Conservation (phyloP, 306 rosid genomes). For the Amphicarpaea edgeworthii region DNA sequence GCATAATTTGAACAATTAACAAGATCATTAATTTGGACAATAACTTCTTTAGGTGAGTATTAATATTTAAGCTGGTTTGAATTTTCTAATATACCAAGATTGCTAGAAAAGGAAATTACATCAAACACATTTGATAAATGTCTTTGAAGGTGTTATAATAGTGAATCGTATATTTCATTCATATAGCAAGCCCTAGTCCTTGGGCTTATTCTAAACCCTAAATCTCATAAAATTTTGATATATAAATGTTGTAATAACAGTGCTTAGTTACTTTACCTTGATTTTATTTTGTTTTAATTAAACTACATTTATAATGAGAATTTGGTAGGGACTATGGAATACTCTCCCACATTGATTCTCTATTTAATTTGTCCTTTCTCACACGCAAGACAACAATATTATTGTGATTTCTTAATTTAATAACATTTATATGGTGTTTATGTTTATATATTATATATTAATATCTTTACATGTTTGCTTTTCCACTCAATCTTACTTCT, state of each 20-base stretch:
- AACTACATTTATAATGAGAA: slow-evolving; percentile 1
- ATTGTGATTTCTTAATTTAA: slow-evolving; percentile 23
- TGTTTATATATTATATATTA: slow-evolving; percentile 2
- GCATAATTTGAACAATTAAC: slow-evolving; percentile 29
- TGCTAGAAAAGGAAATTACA: slow-evolving; percentile 26
- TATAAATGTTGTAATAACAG: slow-evolving; percentile 3
- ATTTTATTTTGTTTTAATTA: neutral
- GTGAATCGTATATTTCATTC: slow-evolving; percentile 19
- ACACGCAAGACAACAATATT: slow-evolving; percentile 36
- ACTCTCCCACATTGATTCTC: slow-evolving; percentile 29
- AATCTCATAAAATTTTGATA: neutral
- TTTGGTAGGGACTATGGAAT: slow-evolving; percentile 31
- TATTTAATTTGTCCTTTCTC: slow-evolving; percentile 32
- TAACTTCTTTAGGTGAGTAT: slow-evolving; percentile 9
- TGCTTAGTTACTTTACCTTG: neutral
- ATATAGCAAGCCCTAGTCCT: slow-evolving; percentile 47
- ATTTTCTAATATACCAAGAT: slow-evolving; percentile 23
- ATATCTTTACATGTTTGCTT: slow-evolving; percentile 39
- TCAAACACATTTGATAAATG: slow-evolving; percentile 12
- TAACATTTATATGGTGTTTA: slow-evolving; percentile 3
- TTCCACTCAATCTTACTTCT: slow-evolving; percentile 18
- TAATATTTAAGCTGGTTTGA: slow-evolving; percentile 15
- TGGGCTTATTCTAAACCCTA: slow-evolving; percentile 51
- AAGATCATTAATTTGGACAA: slow-evolving; percentile 16
- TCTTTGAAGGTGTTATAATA: slow-evolving; percentile 3